These are phyloP conservation scores for Colletotrichum lentis DNA, from an alignment of 2,329 filamentous ascomycete genomes.

Conservation along the genomic window DNA sequence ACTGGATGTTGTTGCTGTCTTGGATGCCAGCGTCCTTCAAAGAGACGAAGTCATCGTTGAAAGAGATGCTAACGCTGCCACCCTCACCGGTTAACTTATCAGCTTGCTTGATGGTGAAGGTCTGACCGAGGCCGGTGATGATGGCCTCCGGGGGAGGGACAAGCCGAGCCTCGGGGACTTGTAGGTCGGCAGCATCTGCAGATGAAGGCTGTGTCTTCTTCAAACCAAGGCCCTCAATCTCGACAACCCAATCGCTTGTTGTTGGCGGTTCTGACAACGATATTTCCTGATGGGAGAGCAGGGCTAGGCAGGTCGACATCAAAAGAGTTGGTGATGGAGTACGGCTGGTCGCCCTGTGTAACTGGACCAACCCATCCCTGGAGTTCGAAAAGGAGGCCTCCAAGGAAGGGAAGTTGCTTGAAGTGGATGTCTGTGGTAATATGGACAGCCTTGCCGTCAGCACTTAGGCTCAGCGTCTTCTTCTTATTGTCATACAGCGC, in stretches of 20 bases:
- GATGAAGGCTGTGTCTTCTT: neutral
- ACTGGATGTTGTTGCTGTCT: neutral
- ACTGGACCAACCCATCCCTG: neutral
- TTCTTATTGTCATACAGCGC: no score
- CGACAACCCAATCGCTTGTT: neutral
- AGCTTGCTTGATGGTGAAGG: neutral
- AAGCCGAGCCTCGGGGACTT: neutral
- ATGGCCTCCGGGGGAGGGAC: constrained; percentile 3
- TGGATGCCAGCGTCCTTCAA: neutral
- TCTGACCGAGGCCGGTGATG: neutral
- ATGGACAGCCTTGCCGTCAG: no score
- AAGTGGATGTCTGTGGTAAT: no score
- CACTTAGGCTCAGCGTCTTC: no score
- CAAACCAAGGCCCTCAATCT: neutral
- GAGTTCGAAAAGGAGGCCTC: neutral
- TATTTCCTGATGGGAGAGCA: neutral
- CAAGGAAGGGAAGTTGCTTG: neutral
- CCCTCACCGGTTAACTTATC: neutral
- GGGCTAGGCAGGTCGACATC: neutral
- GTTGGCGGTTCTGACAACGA: neutral
- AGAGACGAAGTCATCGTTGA: neutral
- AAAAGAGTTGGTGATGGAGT: neutral
- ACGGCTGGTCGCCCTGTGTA: neutral
- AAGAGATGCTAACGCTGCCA: constrained; percentile 1
- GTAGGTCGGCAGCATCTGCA: neutral